These are phyloP conservation scores for Arctium lappa DNA, from an alignment of 129 eudicot species.

Conservation along the genomic window DNA sequence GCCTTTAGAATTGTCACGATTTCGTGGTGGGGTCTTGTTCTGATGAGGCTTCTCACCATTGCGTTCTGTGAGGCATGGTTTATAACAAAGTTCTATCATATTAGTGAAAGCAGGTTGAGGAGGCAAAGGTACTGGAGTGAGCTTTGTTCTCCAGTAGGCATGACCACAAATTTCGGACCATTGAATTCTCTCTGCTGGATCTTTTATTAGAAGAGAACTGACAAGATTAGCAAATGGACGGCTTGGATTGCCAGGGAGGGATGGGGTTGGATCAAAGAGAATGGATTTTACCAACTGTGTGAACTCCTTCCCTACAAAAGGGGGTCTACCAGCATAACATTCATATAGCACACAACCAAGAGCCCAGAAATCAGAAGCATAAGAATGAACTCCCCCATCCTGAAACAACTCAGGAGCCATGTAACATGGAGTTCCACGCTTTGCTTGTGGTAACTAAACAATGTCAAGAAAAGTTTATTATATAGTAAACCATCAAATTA, in stretches of 20 bases:
- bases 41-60: constrained; percentile 49
- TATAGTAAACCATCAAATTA: constrained; percentile 6
- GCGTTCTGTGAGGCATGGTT: constrained; percentile 63
- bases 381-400: constrained; percentile 97
- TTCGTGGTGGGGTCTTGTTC: constrained; percentile 62
- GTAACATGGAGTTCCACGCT: constrained; percentile 96
- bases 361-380: constrained; percentile 98
- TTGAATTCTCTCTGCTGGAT: constrained; percentile 88
- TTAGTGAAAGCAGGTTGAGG: constrained; percentile 84
- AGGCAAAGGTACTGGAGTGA: constrained; percentile 56
- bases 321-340: constrained; percentile 86
- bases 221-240: constrained; percentile 81
- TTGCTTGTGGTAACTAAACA: constrained; percentile 93
- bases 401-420: constrained; percentile 99
- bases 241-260: constrained; percentile 82
- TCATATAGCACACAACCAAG: constrained; percentile 97
- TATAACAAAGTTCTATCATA: constrained; percentile 67
- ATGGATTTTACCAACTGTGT: constrained; percentile 85
- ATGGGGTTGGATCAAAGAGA: constrained; percentile 76
- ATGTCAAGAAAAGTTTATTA: not conserved
- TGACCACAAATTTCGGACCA: constrained; percentile 86
- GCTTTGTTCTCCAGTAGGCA: constrained; percentile 82
- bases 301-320: constrained; percentile 75
- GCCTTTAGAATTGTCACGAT: constrained; percentile 55
- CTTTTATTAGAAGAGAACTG: constrained; percentile 78